A percentile compares a stretch with the other conserved stretches of the same genome.
Evolutionary conservation across 106 monocot genomes (phyloP).

Genomic region (Dioscorea zingiberensis): DNA sequence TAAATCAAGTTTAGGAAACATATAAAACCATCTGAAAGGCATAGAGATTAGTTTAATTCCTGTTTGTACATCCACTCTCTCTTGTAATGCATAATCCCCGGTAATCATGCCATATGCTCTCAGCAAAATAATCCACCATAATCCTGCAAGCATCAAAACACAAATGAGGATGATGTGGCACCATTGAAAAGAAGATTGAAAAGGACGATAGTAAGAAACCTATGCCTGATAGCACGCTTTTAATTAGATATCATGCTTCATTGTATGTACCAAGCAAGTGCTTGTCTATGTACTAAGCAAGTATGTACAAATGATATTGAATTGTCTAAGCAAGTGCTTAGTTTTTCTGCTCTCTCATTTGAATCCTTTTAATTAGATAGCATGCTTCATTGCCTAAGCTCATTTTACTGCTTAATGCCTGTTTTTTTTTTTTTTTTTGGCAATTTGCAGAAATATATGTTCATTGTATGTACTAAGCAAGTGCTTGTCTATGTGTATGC

Average conservation of each 20-base stretch:
- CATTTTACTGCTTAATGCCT: no score
- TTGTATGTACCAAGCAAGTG: slow-evolving; percentile 85
- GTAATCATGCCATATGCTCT: slow-evolving; percentile 92
- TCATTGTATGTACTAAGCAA: no score
- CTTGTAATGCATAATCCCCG: slow-evolving; percentile 75
- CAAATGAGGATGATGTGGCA: slow-evolving; percentile 62
- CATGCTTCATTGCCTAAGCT: no score
- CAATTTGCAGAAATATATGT: no score
- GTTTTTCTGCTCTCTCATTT: no score
- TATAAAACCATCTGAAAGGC: slow-evolving; percentile 92
- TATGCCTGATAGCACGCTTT: slow-evolving; percentile 15
- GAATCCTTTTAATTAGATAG: no score
- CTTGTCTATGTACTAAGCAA: no score
- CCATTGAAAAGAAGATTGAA: slow-evolving; percentile 19
- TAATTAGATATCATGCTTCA: slow-evolving; percentile 61
- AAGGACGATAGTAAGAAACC: slow-evolving; percentile 14
- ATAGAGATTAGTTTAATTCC: slow-evolving; percentile 82
- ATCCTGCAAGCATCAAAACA: slow-evolving; percentile 50
- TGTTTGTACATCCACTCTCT: slow-evolving; percentile 87
- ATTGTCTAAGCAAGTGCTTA: no score
- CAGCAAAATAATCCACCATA: slow-evolving; percentile 94
- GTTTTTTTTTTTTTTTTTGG: no score
- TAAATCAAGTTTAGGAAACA: no score
- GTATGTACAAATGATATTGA: no score
- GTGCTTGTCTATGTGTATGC: no score